These are phyloP conservation scores for Zygoascus bituminiphila DNA, from an alignment of 805 yeast species.

Conservation along the genomic window DNA sequence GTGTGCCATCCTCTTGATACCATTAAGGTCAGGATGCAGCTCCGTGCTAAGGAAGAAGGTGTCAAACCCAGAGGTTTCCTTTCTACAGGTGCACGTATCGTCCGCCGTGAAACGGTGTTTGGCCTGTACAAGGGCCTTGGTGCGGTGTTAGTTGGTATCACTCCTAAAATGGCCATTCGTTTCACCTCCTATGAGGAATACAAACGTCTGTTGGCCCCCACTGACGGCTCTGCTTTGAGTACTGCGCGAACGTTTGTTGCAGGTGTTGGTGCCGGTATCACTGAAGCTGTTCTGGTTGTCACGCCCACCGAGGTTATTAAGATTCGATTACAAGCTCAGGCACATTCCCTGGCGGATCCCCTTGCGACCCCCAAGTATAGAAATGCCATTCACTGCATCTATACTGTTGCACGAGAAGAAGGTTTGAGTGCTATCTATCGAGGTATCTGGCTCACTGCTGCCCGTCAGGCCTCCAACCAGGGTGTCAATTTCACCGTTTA, in stretches of 20 bases:
- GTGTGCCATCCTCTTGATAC: constrained; percentile 98
- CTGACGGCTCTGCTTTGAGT: constrained; percentile 53
- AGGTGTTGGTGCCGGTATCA: constrained; percentile 95
- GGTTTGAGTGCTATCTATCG: constrained; percentile 83
- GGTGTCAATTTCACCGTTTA: constrained; percentile 97
- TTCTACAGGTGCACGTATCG: constrained; percentile 71
- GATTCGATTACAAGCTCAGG: constrained; percentile 93
- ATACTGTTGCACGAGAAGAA: constrained; percentile 79
- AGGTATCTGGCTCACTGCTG: constrained; percentile 93
- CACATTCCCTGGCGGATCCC: constrained; percentile 81
- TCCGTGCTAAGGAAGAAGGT: constrained; percentile 53
- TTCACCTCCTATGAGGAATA: constrained; percentile 90
- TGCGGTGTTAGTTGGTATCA: constrained; percentile 94
- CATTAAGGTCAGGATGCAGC: constrained; percentile 94
- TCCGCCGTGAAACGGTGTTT: constrained; percentile 68
- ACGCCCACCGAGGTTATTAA: constrained; percentile 98
- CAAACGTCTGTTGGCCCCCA: constrained; percentile 56
- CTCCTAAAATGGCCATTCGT: constrained; percentile 96
- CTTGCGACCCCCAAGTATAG: constrained; percentile 74
- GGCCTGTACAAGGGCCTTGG: constrained; percentile 94
- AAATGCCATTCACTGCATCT: constrained; percentile 87
- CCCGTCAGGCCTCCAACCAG: constrained; percentile 96
- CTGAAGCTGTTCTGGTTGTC: constrained; percentile 91
- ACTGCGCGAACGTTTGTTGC: constrained; percentile 76
- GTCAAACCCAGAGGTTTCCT: constrained; percentile 50